Base-by-base conservation (phyloP, 176 grass and related monocot genomes). In the Oryza meyeriana region DNA sequence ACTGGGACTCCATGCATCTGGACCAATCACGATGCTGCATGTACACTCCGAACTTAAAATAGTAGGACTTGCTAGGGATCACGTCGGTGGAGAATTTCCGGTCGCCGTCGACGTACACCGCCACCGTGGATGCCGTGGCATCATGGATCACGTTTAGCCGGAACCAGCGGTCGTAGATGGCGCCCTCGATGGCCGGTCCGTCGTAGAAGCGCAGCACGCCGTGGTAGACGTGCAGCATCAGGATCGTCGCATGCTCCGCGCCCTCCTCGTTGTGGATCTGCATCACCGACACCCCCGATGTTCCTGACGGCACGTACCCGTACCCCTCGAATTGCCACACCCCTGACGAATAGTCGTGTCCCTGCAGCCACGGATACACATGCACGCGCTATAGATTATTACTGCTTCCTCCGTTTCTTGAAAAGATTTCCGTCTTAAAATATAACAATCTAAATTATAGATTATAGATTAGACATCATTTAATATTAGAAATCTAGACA, bases 271-370 rank as follows among this genome's bases (percentile, higher is more conserved):
- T 70, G 29, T 81, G 79, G 50, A 92, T 76, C 50, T 92, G 86
- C 77, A 92, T 88, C 81, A 92, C 84, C 2, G 76, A 92, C 22
- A 71, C 82, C 1, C 81, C 78, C 0, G 87, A 83, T 1, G 87
- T 89, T 3, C 87, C 83, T 0, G 47, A 35, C 2, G 90, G 87
- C 10, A 86, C 75, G 22, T 76, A 89, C 8, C 52, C 67, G 5
- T 92, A 67, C 6, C 79, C 83, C 72, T 92, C 83, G 22, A 92
- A 92, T 78, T 92, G 83, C 90, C 79, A 92, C 65, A 89, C 83
- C 3, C 74, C 86, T 4, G 50, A 72, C 31, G 83, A 83, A 63
- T 89, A 92, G 26, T 89, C 78, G 11, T 92, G 77, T 26, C 75
- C 62, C 74, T 55, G 32, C 32, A 4, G 4, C 4, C 3, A 33